Evolutionary conservation across 1,139 yeast species (phyloP).

Genomic region (Scheffersomyces illinoinensis): DNA sequence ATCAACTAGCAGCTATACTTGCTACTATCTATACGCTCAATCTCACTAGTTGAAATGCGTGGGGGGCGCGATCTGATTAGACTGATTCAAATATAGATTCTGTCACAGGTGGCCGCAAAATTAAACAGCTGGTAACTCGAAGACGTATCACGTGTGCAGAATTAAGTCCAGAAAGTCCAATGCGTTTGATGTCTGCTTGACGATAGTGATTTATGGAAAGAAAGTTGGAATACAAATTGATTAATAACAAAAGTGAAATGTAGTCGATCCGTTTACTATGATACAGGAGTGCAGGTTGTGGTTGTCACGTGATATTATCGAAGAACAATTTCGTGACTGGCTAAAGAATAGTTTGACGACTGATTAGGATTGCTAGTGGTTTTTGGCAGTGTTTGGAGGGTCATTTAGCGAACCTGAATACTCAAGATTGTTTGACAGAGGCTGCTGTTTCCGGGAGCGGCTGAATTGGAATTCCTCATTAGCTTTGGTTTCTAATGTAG

Average conservation of each 20-base stretch:
- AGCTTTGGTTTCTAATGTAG: background rate
- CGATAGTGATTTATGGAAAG: background rate
- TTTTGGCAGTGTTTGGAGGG: background rate
- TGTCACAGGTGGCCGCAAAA: background rate
- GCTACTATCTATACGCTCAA: background rate
- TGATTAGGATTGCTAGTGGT: background rate
- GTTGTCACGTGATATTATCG: background rate
- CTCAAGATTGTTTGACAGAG: background rate
- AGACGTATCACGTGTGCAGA: background rate
- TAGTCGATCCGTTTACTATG: background rate
- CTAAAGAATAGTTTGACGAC: background rate
- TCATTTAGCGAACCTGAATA: no score
- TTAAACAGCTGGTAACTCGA: background rate
- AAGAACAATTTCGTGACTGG: background rate
- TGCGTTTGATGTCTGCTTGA: background rate
- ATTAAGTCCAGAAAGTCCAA: background rate
- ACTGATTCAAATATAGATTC: background rate
- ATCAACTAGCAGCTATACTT: background rate
- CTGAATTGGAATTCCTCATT: background rate
- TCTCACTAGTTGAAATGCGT: background rate
- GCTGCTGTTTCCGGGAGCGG: background rate
- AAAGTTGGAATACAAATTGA: background rate
- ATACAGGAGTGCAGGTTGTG: background rate
- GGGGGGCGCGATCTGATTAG: background rate
- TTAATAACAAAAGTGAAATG: background rate